Base-by-base conservation (phyloP, 2,329 filamentous ascomycete genomes). In the Arthroderma sp. region DNA sequence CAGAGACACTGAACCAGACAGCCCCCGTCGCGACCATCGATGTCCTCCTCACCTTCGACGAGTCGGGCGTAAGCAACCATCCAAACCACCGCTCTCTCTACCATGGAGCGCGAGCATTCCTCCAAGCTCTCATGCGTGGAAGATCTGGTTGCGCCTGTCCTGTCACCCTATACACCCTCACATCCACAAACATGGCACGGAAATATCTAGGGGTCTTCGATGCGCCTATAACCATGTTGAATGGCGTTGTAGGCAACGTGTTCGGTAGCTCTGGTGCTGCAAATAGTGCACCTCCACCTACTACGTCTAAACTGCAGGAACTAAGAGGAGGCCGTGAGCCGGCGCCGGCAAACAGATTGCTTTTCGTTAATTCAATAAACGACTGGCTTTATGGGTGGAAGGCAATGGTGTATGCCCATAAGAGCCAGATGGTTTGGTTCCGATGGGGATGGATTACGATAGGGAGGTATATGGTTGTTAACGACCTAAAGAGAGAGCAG, bases 341-440 rank as follows among this genome's bases (percentile, higher is more conserved):
- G 38, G 33, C 47, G 7, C 52, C 58, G 23, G 58, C 60, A 33
- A 58, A 55, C 33, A 60, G 54, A 19, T 71, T 95, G 55, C 68
- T 95, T 37, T 90, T 86, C 66, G 77, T 91, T 60, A 94, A 81
- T 71, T 79, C 81, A 7, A 76, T 89, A 15, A 68, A 73, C 3
- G 78, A 79, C 57, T 82, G 85, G 62, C 77, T 84, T 61, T 80
- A 78, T 31, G 91, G 88, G 6, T 86, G 91, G 75, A 79, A 76
- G 56, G 91, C 93, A 33, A 98, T 98, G 93, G 90, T 87, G 1
- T 79, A 80, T 56, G 91, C 88, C 28, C 93, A 98, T 75, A 78
- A 83, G 73, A 96, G 90, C 71, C 93, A 98, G 79, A 98, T 98
- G 93, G 82, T 88, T 38, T 98, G 93, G 93, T 98, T 97, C 69